Conservation (phyloP, 225 moss, liverwort and hornwort species). For the Asterella californica region DNA sequence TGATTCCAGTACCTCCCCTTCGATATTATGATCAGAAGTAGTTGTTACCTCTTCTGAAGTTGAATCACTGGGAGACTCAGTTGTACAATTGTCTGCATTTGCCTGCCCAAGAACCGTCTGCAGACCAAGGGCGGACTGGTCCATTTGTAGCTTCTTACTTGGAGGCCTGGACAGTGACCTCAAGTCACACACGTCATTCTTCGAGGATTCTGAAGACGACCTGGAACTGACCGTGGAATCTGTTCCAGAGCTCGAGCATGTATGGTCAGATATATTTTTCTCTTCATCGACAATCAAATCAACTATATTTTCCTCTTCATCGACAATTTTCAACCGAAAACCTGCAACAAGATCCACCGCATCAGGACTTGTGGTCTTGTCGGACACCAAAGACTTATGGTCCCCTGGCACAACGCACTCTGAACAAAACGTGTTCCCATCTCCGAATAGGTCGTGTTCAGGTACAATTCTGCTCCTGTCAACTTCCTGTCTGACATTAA, state of each 20-base stretch:
- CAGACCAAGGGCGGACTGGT: conserved; percentile 5
- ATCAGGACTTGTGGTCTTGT: not conserved
- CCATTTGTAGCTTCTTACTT: conserved; percentile 13
- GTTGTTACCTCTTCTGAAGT: not conserved
- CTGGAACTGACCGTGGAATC: not conserved
- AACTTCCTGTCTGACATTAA: not conserved
- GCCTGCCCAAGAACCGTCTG: conserved; percentile 11
- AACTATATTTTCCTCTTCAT: not conserved
- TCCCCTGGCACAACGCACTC: not conserved
- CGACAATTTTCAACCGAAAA: not conserved
- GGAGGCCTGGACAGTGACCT: conserved; percentile 15
- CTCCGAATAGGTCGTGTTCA: not conserved
- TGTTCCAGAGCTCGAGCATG: not conserved
- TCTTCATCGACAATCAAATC: no score
- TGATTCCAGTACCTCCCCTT: not conserved
- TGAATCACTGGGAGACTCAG: not conserved
- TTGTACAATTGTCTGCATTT: not conserved
- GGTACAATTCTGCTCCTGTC: not conserved
- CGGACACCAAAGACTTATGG: not conserved
- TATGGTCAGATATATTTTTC: not conserved
- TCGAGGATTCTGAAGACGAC: not conserved
- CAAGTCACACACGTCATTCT: not conserved
- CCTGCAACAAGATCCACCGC: not conserved
- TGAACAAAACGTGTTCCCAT: not conserved
- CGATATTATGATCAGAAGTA: not conserved